A percentile compares a stretch with the other conserved stretches of the same genome.
phyloP scores from a whole-genome alignment of 108 stramenopile genomes.

The Mayamaea pseudoterrestris region DNA sequence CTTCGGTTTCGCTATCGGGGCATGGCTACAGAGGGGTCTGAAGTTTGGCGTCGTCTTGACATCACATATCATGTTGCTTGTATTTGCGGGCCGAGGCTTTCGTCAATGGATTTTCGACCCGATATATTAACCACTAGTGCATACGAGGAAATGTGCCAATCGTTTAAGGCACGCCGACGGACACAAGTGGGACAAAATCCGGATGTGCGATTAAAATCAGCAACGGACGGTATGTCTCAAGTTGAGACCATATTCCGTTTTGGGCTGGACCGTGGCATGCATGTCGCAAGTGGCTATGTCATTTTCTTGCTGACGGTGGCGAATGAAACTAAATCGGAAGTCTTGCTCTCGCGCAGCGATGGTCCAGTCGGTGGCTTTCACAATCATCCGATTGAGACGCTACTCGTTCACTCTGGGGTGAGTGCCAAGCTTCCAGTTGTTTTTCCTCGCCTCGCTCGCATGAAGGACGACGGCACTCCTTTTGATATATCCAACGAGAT shows the following conservation, averaged over 20 bases:
- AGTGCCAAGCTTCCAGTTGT: slow-evolving; percentile 62
- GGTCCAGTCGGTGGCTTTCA: slow-evolving; percentile 56
- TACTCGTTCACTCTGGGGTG: slow-evolving; percentile 54
- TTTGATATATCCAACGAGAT: slow-evolving; percentile 27
- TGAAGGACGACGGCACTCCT: slow-evolving; percentile 23
- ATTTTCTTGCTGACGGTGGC: slow-evolving; percentile 52
- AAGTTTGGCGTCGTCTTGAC: slow-evolving; percentile 70
- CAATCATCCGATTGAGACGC: slow-evolving; percentile 34
- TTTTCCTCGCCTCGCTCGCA: slow-evolving; percentile 45
- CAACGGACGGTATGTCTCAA: too few relatives aligned
- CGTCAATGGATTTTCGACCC: slow-evolving; percentile 58
- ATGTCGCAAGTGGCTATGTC: slow-evolving; percentile 51
- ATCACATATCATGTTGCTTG: slow-evolving; percentile 39
- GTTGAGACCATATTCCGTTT: background rate
- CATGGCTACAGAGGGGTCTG: slow-evolving; percentile 36
- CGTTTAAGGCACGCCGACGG: background rate
- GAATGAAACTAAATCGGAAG: slow-evolving; percentile 52
- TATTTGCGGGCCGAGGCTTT: slow-evolving; percentile 38
- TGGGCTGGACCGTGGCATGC: slow-evolving; percentile 33
- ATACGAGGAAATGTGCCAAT: slow-evolving; percentile 45
- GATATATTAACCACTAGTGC: slow-evolving; percentile 58
- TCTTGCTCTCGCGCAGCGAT: slow-evolving; percentile 41
- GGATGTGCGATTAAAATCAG: too few relatives aligned
- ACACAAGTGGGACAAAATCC: too few relatives aligned
- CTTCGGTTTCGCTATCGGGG: slow-evolving; percentile 62